Base-by-base conservation (phyloP, 2,329 filamentous ascomycete species). In the Penicillium sp. region DNA sequence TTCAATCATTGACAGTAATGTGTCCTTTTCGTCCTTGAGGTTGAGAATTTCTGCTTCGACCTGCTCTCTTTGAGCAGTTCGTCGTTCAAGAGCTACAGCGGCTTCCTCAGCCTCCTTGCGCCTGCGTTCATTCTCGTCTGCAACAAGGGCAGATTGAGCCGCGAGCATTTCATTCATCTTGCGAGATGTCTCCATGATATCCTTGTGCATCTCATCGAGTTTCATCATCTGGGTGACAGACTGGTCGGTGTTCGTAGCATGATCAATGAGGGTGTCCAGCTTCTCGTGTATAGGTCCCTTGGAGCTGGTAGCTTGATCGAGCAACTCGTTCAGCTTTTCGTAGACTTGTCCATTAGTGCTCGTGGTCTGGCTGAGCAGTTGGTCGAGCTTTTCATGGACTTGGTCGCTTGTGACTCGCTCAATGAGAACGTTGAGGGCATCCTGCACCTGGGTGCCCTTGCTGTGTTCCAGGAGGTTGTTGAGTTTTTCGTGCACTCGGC, bases 151-250 rank as follows among this genome's bases (percentile, higher is more conserved):
- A 15, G 72, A 71, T 61, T 76, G 74, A 5, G 71, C 67, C 13
- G 66, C 69, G 56, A 76, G 73, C 72, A 97, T 97, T 47, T 90
- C 87, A 2, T 90, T 90, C 58, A 99, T 89, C 72, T 96, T 92
- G 21, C 88, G 87, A 1, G 94, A 93, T 1, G 92, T 96, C 62
- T 88, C 85, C 74, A 92, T 87, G 60, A 99, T 92, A 68, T 96
- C 91, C 66, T 91, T 85, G 71, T 97, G 92, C 55, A 98, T 95
- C 75, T 93, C 87, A 68, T 97, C 92, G 5, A 99, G 85, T 26
- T 91, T 91, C 65, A 91, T 90, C 50, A 97, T 85, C 68, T 93
- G 91, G 5, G 85, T 83, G 41, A 92, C 86, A 1, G 91, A 88
- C 71, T 92, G 89, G 56, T 86, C 86, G 0, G 91, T 86, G 21